Base-by-base conservation (phyloP, 495 filamentous ascomycete genomes). In the Bryoglossum gracile region DNA sequence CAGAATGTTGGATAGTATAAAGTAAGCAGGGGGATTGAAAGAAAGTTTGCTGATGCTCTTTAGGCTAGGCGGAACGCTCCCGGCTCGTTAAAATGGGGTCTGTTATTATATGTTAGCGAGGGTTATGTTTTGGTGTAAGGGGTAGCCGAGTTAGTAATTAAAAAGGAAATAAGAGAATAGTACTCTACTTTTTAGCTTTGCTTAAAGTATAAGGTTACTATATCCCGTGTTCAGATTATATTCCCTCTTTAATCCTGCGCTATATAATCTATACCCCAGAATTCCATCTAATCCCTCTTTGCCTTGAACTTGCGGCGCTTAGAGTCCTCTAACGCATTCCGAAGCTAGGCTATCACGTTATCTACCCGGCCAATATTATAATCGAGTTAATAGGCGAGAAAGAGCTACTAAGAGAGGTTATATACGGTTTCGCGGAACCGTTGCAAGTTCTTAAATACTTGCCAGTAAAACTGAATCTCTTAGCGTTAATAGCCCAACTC, bases 381-480 rank as follows among this genome's bases (percentile, higher is more conserved):
- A 24, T 47, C 36, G 25, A 57, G 44, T 30, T 52, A 35, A 48
- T 26, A 2, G 1, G 28, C 34, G 1, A 56, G 24, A 23, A 48
- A 56, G 9, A 56, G 28, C 36, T 56, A 38, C 48, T 51, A 23
- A 40, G 43, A 48, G 18, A 49, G 28, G 21, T 53, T 25, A 21
- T 57, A 57, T 6, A 5, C 9, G 10, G 43, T 53, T 46, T 57
- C 43, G 21, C 45, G 45, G n/a, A 57, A 37, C 24, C 36, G 26
- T 28, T 57, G 32, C 4, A 57, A 40, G 33, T 43, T 53, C 37
- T 57, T 23, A 33, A 57, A 57, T 6, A 36, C 10, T 44, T 47
- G 16, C 28, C 49, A 22, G 26, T 56, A 56, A 32, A 56, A 56
- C 11, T 44, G 14, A 21, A 51, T 43, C 35, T 56, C 53, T 40